Evolutionary conservation across 306 rosid genomes (phyloP).

Genomic region (Trifolium fragiferum): DNA sequence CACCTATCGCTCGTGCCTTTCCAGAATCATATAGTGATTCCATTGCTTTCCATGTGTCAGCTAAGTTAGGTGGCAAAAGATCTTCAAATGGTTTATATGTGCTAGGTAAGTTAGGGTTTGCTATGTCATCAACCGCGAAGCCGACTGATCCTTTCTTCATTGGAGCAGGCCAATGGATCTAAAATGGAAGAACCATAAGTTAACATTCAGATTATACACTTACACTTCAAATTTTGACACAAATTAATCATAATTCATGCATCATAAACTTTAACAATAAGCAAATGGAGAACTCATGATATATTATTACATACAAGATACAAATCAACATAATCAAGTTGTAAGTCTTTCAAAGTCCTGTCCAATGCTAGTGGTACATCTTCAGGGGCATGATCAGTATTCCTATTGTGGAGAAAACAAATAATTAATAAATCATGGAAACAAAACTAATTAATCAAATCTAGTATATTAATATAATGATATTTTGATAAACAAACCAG

Average conservation of each 20-base stretch:
- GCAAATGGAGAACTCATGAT: no score
- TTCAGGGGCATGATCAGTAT: slow-evolving; percentile 75
- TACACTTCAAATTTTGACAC: slow-evolving; percentile 8
- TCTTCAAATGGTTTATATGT: not conserved
- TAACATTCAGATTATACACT: not conserved
- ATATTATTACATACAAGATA: slow-evolving; percentile 65
- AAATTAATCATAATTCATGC: no score
- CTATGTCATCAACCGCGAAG: slow-evolving; percentile 38
- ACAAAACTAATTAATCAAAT: no score
- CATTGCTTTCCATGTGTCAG: slow-evolving; percentile 76
- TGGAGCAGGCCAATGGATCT: slow-evolving; percentile 81
- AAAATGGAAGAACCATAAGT: slow-evolving; percentile 39
- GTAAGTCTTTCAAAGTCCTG: slow-evolving; percentile 71
- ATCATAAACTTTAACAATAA: no score
- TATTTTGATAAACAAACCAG: slow-evolving; percentile 56
- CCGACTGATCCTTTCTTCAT: slow-evolving; percentile 61
- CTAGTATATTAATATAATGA: not conserved
- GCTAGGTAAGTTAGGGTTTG: not conserved
- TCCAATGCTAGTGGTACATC: slow-evolving; percentile 73
- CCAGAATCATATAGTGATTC: slow-evolving; percentile 72
- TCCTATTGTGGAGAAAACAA: no score
- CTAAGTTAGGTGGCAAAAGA: slow-evolving; percentile 53
- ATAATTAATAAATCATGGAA: no score
- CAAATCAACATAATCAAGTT: slow-evolving; percentile 78
- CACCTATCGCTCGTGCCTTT: slow-evolving; percentile 77